A percentile compares a stretch with the other conserved stretches of the same genome.
phyloP scores from a whole-genome alignment of 352 stramenopile genomes.

The Globisporangium nodosum region DNA sequence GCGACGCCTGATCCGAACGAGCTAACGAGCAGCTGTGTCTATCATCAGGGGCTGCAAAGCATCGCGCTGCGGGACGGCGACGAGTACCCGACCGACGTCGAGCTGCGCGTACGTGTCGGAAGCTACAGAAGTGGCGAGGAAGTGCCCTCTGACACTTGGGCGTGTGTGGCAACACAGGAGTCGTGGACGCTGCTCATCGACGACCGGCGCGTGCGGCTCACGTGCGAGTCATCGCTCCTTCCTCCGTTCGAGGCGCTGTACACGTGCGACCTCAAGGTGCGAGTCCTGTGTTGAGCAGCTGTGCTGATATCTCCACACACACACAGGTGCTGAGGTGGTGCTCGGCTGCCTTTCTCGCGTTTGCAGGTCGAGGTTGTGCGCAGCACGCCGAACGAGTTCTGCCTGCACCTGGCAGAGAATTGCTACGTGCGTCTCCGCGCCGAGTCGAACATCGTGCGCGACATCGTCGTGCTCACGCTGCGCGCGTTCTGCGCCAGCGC shows the following conservation, averaged over 20 bases:
- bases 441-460: constrained; percentile 64
- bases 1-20: too few species aligned
- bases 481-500: constrained; percentile 66
- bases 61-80: constrained; percentile 55
- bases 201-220: constrained; percentile 64
- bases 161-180: constrained; percentile 42
- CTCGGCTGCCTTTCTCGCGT: not conserved
- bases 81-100: constrained; percentile 50
- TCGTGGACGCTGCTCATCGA: constrained; percentile 82
- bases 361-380: constrained; percentile 57
- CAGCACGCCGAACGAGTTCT: constrained; percentile 58
- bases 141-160: too few species aligned
- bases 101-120: constrained; percentile 41
- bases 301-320: not conserved
- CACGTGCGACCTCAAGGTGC: constrained; percentile 59
- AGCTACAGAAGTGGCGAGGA: too few species aligned
- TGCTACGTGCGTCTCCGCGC: constrained; percentile 65
- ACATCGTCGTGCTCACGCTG: constrained; percentile 82
- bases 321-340: not conserved
- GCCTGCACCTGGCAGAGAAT: constrained; percentile 45
- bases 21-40: too few species aligned
- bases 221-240: constrained; percentile 77
- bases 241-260: constrained; percentile 78
- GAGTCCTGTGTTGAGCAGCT: constrained; percentile 4
- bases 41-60: constrained; percentile 39